A percentile compares a stretch with the other conserved stretches of the same genome.
phyloP scores from a whole-genome alignment of 495 filamentous ascomycete genomes.

The Halenospora varia region DNA sequence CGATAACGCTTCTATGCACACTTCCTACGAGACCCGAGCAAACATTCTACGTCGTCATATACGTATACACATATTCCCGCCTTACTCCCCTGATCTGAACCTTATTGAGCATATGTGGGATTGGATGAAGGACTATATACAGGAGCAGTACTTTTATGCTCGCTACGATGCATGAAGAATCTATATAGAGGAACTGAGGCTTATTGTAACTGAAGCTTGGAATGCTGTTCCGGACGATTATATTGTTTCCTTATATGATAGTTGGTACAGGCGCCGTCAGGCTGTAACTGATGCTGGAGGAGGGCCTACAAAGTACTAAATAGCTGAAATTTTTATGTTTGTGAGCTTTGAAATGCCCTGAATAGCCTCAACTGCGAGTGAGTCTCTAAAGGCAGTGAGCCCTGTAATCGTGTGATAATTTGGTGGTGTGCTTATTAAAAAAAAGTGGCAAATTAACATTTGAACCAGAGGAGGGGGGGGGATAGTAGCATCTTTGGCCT shows the following conservation, averaged over 20 bases:
- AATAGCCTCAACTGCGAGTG: too few species aligned
- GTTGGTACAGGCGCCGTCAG: constrained; percentile 1
- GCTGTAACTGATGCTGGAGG: constrained; percentile 9
- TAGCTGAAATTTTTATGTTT: not conserved
- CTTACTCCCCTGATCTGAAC: constrained; percentile 27
- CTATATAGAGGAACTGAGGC: not conserved
- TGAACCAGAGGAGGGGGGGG: too few species aligned
- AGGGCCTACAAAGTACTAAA: constrained; percentile 6
- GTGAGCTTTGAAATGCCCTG: too few species aligned
- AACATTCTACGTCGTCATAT: constrained; percentile 6
- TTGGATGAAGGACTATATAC: constrained; percentile 27
- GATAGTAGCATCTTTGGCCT: not conserved
- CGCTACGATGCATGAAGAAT: not conserved
- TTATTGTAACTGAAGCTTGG: constrained; percentile 8
- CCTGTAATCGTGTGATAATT: too few species aligned
- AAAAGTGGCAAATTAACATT: too few species aligned
- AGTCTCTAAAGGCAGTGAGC: not conserved
- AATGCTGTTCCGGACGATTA: constrained; percentile 7
- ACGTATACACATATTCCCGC: constrained; percentile 17
- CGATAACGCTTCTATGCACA: constrained; percentile 21
- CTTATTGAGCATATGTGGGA: constrained; percentile 29
- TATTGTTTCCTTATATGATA: constrained; percentile 1
- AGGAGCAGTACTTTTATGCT: constrained; percentile 11
- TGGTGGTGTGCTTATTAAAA: too few species aligned
- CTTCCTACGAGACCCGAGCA: not conserved